A percentile compares a stretch with the other conserved stretches of the same genome.
These are phyloP conservation scores for Metschnikowia cubensis DNA, from an alignment of 805 yeast genomes.

Conservation along the genomic window DNA sequence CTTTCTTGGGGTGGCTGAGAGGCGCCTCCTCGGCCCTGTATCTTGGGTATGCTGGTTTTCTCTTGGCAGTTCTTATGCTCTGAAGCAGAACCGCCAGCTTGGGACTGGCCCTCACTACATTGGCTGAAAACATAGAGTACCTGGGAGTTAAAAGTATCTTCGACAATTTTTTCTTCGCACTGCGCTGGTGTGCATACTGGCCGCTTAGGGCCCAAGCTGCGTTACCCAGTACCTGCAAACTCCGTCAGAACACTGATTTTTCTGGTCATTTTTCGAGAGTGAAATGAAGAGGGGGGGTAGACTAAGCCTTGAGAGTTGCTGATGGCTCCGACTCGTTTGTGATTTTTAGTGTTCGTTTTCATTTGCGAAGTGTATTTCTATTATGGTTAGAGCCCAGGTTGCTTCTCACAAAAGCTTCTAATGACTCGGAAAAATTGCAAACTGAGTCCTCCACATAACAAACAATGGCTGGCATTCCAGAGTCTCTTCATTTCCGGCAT, in stretches of 20 bases:
- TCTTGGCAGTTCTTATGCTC: conserved; percentile 18
- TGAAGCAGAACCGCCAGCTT: conserved; percentile 16
- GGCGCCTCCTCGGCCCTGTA: conserved; percentile 32
- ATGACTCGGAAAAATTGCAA: not conserved
- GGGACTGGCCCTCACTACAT: conserved; percentile 11
- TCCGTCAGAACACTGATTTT: not conserved
- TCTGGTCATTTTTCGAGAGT: not conserved
- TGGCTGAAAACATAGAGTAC: conserved; percentile 12
- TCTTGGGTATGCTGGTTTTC: conserved; percentile 33
- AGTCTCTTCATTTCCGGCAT: no score
- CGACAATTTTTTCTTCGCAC: conserved; percentile 6
- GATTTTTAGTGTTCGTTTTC: not conserved
- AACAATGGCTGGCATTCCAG: no score
- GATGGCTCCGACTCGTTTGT: no score
- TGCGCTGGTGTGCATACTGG: conserved; percentile 2
- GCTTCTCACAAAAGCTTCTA: not conserved
- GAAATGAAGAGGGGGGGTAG: not conserved
- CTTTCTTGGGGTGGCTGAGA: conserved; percentile 32
- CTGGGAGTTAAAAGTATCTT: not conserved
- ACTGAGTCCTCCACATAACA: not conserved
- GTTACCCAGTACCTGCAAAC: conserved; percentile 1
- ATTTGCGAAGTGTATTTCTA: not conserved
- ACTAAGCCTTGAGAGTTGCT: not conserved
- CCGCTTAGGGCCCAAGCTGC: not conserved
- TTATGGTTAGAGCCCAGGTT: not conserved